Percentiles rank a stretch among this genome's conserved stretches.
Evolutionary conservation across 2,329 filamentous ascomycete species (phyloP).

Genomic region (Geosmithia putterillii): DNA sequence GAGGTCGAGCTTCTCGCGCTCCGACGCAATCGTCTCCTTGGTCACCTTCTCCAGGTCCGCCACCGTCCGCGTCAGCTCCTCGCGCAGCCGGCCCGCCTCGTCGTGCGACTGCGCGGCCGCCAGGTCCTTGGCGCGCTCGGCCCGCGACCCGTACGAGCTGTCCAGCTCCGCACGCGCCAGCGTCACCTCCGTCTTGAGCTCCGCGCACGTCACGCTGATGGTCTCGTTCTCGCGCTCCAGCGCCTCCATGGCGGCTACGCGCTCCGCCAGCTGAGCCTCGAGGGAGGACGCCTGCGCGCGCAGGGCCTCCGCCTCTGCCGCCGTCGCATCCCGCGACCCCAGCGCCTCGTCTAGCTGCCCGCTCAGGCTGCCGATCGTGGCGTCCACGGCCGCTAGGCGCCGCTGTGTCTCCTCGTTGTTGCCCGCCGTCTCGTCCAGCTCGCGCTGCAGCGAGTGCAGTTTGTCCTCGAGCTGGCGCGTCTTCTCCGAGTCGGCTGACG

Average conservation of each 20-base stretch:
- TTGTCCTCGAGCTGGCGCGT: slow-evolving; percentile 25
- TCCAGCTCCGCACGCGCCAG: slow-evolving; percentile 50
- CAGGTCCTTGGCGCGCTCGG: slow-evolving; percentile 45
- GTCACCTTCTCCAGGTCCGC: slow-evolving; percentile 41
- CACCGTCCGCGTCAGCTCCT: slow-evolving; percentile 36
- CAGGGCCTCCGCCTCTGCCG: slow-evolving; percentile 13
- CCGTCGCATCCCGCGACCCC: slow-evolving; percentile 12
- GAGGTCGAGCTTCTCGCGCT: slow-evolving; percentile 35
- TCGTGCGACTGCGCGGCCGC: slow-evolving; percentile 37
- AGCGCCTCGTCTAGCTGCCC: slow-evolving; percentile 16
- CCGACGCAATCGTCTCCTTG: slow-evolving; percentile 34
- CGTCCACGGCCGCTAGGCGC: slow-evolving; percentile 17
- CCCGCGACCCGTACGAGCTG: slow-evolving; percentile 45
- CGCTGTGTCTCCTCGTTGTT: slow-evolving; percentile 22
- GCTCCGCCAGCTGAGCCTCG: slow-evolving; percentile 5
- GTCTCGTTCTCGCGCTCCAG: slow-evolving; percentile 38
- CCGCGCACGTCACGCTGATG: slow-evolving; percentile 38
- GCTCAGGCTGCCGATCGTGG: slow-evolving; percentile 12
- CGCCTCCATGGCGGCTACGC: slow-evolving; percentile 22
- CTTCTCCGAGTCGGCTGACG: slow-evolving; percentile 5
- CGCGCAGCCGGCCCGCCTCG: slow-evolving; percentile 35
- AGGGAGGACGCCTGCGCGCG: slow-evolving; percentile 2
- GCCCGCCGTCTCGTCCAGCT: slow-evolving; percentile 19
- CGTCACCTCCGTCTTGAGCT: slow-evolving; percentile 50
- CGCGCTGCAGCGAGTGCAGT: slow-evolving; percentile 6